Percentiles rank a stretch among this genome's conserved stretches.
phyloP scores from a whole-genome alignment of 192 early-diverging fungal species.

The Gamsiella multidivaricata region DNA sequence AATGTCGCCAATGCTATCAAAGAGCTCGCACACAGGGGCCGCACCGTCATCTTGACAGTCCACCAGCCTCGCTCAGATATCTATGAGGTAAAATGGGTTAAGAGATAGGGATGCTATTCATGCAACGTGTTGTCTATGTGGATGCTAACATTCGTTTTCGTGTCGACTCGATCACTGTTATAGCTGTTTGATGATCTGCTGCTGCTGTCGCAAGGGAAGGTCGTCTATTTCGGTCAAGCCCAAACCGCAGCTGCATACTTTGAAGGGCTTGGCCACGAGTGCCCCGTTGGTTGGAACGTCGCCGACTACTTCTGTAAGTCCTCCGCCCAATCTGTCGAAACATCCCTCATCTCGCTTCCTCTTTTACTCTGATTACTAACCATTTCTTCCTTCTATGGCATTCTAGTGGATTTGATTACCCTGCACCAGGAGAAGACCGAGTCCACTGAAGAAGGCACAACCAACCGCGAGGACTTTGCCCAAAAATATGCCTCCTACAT shows the following conservation, averaged over 20 bases:
- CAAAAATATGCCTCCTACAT: conserved; percentile 22
- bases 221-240: conserved; percentile 78
- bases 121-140: no score
- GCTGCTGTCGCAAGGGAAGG: conserved; percentile 72
- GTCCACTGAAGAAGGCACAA: neutral
- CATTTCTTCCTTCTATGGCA: neutral
- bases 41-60: conserved; percentile 91
- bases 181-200: conserved; percentile 76
- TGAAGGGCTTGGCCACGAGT: conserved; percentile 79
- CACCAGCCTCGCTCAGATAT: conserved; percentile 97
- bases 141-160: neutral
- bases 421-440: conserved; percentile 19
- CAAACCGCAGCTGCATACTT: conserved; percentile 79
- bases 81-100: conserved; percentile 52
- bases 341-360: neutral
- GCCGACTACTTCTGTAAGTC: conserved; percentile 87
- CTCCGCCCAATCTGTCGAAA: conserved; percentile 17
- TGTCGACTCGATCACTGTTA: neutral
- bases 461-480: conserved; percentile 17
- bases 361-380: neutral
- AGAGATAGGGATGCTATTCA: no score
- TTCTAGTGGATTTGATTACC: conserved; percentile 32
- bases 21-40: conserved; percentile 81
- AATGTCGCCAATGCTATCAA: conserved; percentile 96
- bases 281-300: conserved; percentile 92